Evolutionary conservation across 345 rosid species (phyloP).

Genomic region (Eucalyptus regnans): DNA sequence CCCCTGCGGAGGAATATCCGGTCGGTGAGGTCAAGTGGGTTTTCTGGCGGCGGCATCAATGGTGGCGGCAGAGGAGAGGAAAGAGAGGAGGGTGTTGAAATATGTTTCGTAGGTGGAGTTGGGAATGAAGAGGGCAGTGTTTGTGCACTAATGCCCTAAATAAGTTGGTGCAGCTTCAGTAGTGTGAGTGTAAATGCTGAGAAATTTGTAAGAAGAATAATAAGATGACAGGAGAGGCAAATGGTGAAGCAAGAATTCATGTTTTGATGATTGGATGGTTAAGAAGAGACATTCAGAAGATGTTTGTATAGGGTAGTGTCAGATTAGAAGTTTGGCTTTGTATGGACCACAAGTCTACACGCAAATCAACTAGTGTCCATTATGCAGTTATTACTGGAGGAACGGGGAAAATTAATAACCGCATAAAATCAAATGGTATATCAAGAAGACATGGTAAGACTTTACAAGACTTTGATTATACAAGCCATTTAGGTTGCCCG

Average conservation of each 20-base stretch:
- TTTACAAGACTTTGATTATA: too few species aligned
- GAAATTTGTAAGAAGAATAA: too few species aligned
- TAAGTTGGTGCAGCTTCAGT: background rate
- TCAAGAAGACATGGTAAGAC: too few species aligned
- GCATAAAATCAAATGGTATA: too few species aligned
- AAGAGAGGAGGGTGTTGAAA: background rate
- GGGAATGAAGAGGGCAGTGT: background rate
- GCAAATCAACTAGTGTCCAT: too few species aligned
- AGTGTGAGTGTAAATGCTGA: too few species aligned
- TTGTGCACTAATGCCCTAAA: background rate
- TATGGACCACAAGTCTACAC: background rate
- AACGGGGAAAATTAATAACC: too few species aligned
- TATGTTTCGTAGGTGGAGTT: too few species aligned
- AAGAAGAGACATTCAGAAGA: background rate
- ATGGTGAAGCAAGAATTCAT: background rate
- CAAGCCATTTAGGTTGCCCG: too few species aligned
- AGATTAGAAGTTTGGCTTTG: background rate
- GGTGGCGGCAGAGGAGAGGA: slow-evolving; percentile 4
- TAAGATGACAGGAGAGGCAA: too few species aligned
- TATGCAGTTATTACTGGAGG: too few species aligned
- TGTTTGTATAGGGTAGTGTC: background rate
- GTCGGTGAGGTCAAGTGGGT: background rate
- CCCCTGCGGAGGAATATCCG: slow-evolving; percentile 23
- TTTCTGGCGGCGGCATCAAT: background rate
- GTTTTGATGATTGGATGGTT: background rate